Evolutionary conservation across 2,329 filamentous ascomycete genomes (phyloP).

Genomic region (Madurella fahalii): DNA sequence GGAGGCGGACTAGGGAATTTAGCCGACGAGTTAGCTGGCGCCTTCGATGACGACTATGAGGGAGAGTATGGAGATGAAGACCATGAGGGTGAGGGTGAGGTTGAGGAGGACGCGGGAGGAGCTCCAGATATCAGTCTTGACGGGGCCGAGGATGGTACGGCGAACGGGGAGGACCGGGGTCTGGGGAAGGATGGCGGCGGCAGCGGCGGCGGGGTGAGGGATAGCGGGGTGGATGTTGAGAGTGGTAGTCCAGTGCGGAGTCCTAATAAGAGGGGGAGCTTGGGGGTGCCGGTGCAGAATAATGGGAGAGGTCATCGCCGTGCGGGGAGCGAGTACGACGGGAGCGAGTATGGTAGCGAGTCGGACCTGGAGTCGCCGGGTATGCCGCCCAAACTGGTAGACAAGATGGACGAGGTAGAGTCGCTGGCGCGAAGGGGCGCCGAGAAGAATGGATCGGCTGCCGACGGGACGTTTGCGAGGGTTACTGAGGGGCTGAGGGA

Average conservation of each 20-base stretch:
- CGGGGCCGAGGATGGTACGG: not conserved
- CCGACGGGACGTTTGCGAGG: slow-evolving; percentile 63
- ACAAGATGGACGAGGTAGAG: slow-evolving; percentile 69
- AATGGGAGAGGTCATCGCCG: slow-evolving; percentile 48
- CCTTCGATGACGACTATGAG: slow-evolving; percentile 59
- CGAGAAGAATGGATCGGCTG: slow-evolving; percentile 60
- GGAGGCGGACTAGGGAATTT: slow-evolving; percentile 64
- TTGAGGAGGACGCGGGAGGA: slow-evolving; percentile 18
- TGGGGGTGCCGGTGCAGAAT: slow-evolving; percentile 43
- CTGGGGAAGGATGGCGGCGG: slow-evolving; percentile 15
- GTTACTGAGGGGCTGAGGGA: slow-evolving; percentile 67
- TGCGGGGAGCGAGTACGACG: slow-evolving; percentile 60
- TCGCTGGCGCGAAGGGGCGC: slow-evolving; percentile 62
- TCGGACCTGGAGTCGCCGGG: slow-evolving; percentile 66
- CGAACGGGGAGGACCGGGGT: slow-evolving; percentile 23
- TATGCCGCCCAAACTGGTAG: slow-evolving; percentile 62
- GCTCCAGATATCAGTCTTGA: slow-evolving; percentile 38
- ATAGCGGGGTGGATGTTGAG: slow-evolving; percentile 43
- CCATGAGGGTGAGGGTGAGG: slow-evolving; percentile 35
- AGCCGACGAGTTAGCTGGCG: slow-evolving; percentile 75
- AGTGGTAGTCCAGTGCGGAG: slow-evolving; percentile 32
- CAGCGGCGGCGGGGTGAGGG: slow-evolving; percentile 32
- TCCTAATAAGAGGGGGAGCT: slow-evolving; percentile 29
- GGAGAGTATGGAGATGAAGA: slow-evolving; percentile 48
- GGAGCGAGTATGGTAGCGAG: slow-evolving; percentile 70